A percentile compares a stretch with the other conserved stretches of the same genome.
These are phyloP conservation scores for Wallacemonas rigidus DNA, from an alignment of 208 protist genomes.

Conservation along the genomic window DNA sequence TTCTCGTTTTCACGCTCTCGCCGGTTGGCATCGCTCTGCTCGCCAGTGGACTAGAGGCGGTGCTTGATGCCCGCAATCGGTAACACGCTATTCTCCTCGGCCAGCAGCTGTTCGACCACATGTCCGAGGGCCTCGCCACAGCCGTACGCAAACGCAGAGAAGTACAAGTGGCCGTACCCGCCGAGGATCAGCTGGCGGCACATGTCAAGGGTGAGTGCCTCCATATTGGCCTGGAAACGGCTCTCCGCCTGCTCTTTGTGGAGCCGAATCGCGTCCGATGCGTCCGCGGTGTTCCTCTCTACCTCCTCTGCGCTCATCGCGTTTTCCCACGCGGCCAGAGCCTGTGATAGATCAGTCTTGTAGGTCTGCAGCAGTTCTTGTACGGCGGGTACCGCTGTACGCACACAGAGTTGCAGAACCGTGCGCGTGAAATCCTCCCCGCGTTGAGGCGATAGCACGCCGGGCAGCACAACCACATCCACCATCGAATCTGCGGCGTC, in stretches of 20 bases:
- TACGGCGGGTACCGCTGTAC: constrained; percentile 5
- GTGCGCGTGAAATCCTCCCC: constrained; percentile 15
- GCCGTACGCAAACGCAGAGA: constrained; percentile 42
- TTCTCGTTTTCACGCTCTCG: too few species aligned
- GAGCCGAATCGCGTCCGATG: neutral
- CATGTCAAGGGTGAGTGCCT: constrained; percentile 28
- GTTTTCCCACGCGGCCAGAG: neutral
- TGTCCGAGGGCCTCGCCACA: constrained; percentile 29
- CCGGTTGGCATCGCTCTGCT: too few species aligned
- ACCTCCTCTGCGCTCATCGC: neutral
- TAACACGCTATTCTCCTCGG: neutral
- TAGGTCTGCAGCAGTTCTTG: constrained; percentile 8
- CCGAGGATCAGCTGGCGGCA: constrained; percentile 18
- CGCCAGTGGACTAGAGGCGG: neutral
- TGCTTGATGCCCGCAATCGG: neutral
- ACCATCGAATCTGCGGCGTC: neutral
- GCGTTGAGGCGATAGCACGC: constrained; percentile 11
- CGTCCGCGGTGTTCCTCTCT: neutral
- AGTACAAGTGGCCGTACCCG: constrained; percentile 40
- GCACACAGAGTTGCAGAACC: constrained; percentile 14
- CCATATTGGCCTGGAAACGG: constrained; percentile 26
- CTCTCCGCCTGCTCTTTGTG: constrained; percentile 32
- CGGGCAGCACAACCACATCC: constrained; percentile 16
- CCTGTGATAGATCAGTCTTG: constrained; percentile 5
- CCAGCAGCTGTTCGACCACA: constrained; percentile 25